These are phyloP conservation scores for Arabidopsis thaliana DNA, from an alignment of 345 rosid genomes.

Conservation along the genomic window TAIR10.1 NC_003075.7:14436501-14437000, in stretches of 20 bases:
- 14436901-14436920: background rate
- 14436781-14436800: background rate
- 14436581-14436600: conserved; percentile 23
- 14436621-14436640: conserved; percentile 28
- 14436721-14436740: background rate
- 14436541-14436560: background rate
- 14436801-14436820: background rate
- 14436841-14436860: background rate
- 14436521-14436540: background rate
- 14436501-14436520: background rate
- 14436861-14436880: background rate
- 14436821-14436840: background rate
- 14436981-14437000: too few species aligned
- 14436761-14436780: too few species aligned
- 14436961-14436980: too few species aligned
- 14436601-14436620: conserved; percentile 3
- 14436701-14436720: background rate
- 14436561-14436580: conserved; percentile 15
- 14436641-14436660: background rate
- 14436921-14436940: background rate
- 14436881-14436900: background rate
- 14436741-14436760: background rate
- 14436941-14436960: too few species aligned
- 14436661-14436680: background rate
- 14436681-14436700: background rate